Evolutionary conservation across 2,329 filamentous ascomycete genomes (phyloP), one percentile per base, ranked within the genome.

Genomic region (Apiospora phragmitis): DNA sequence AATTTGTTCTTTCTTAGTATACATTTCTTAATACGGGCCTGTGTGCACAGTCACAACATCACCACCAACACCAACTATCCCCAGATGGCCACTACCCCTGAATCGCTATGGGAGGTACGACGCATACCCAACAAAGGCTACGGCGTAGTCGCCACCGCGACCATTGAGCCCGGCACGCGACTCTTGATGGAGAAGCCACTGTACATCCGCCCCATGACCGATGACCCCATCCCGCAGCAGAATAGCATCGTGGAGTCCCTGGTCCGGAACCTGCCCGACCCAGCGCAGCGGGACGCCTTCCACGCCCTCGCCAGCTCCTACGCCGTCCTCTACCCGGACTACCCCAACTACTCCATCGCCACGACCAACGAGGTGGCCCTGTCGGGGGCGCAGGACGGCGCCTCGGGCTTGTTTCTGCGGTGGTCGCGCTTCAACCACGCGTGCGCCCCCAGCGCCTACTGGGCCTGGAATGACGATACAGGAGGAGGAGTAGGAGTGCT

Each of bases 311-410:
- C 67, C 45, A 68, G 47, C 32, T 51, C 67, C 26, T 68, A 38
- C 29, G 21, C n/a, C 4, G 67, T 38, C 32, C 67, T 68, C 26
- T 55, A 68, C 47, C 67, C 67, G 18, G 43, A 49, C 29, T 9
- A 26, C 21, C 67, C 43, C 18, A 55, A 68, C 67, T 68, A 68
- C 67, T 38, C 67, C 32, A 51, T 68, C 43, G 67, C 67, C n/a
- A 68, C 67, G 43, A 68, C 67, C 67, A 68, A 68, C n/a, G 67
- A 68, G 45, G 67, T 68, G 32, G 24, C 29, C 9, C 67, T 68
- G 45, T 51, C 67, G 45, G 67, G 67, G 26, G 32, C 24, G n/a
- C 67, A 55, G 43, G 24, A 8, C 32, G 67, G 67, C 29, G n/a
- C 35, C 16, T 68, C 67, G 32, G 67, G 45, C 21, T 38, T 68